phyloP scores from a whole-genome alignment of 495 filamentous ascomycete genomes.

The Xylaria intraflava region DNA sequence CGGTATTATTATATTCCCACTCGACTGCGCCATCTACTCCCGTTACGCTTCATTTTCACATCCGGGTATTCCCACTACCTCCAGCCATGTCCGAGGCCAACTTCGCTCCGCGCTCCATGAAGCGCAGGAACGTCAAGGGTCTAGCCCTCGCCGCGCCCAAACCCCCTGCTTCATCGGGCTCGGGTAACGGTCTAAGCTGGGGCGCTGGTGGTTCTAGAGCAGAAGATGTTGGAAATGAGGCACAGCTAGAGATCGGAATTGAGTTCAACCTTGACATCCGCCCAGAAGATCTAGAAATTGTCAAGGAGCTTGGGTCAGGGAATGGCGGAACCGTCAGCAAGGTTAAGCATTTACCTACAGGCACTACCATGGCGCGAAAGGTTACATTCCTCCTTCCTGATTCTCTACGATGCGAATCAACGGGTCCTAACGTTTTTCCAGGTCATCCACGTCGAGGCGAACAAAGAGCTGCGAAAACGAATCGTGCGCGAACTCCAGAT shows the following conservation, averaged over 20 bases:
- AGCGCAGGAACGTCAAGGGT: constrained; percentile 98
- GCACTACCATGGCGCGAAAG: constrained; percentile 96
- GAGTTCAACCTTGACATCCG: constrained; percentile 91
- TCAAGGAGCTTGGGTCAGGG: constrained; percentile 91
- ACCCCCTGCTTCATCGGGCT: constrained; percentile 35
- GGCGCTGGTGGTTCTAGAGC: constrained; percentile 42
- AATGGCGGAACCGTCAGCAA: constrained; percentile 98
- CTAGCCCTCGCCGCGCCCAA: constrained; percentile 63
- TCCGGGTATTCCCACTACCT: constrained; percentile 7
- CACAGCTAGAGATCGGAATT: constrained; percentile 86
- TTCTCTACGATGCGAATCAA: not conserved
- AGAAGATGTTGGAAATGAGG: constrained; percentile 56
- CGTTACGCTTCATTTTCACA: not conserved
- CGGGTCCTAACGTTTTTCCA: constrained; percentile 29
- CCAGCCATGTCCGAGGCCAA: constrained; percentile 64
- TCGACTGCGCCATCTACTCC: not conserved
- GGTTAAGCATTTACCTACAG: constrained; percentile 89
- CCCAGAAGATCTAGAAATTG: constrained; percentile 82
- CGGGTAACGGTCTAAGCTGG: constrained; percentile 49
- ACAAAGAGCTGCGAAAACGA: constrained; percentile 89
- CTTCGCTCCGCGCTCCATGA: constrained; percentile 86
- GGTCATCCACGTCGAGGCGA: constrained; percentile 98
- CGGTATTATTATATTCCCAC: not conserved
- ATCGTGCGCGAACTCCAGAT: constrained; percentile 95
- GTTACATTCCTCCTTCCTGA: constrained; percentile 39